These are phyloP conservation scores for Eimeria maxima DNA, from an alignment of 169 alveolate species.

Conservation along the genomic window DNA sequence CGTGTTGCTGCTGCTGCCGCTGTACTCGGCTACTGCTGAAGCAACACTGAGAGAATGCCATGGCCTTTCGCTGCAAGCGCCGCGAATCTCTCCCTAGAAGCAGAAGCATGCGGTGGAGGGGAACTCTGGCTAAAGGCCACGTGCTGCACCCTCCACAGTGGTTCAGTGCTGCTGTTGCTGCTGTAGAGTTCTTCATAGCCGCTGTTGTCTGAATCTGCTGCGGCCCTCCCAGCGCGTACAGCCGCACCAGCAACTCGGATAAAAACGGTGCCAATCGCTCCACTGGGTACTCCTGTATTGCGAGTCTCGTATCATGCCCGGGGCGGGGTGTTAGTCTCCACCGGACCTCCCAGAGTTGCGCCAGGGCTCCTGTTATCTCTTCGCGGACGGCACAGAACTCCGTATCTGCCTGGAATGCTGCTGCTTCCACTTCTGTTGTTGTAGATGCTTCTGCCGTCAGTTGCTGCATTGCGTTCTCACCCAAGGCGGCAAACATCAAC, in stretches of 20 bases:
- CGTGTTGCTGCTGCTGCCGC: no score
- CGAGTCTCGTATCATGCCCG: not conserved
- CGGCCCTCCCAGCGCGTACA: slow-evolving; percentile 15
- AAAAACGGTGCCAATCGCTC: not conserved
- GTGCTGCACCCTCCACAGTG: not conserved
- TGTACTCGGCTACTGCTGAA: not conserved
- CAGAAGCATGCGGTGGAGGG: slow-evolving; percentile 47
- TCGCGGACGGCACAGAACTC: not conserved
- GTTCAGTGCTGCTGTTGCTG: not conserved
- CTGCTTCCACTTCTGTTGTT: not conserved
- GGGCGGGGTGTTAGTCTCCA: not conserved
- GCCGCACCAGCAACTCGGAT: slow-evolving; percentile 32
- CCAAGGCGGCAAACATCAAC: not conserved
- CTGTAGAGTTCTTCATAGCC: not conserved
- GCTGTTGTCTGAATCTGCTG: not conserved
- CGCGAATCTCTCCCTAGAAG: slow-evolving; percentile 23
- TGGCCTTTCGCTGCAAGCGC: not conserved
- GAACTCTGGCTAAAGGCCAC: not conserved
- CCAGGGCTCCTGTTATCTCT: not conserved
- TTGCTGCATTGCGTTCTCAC: not conserved
- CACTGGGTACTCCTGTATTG: not conserved
- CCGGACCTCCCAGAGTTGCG: slow-evolving; percentile 17
- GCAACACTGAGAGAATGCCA: slow-evolving; percentile 62
- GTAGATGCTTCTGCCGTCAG: no score
- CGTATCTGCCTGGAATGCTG: not conserved